phyloP scores from a whole-genome alignment of 225 moss, liverwort and hornwort species.

The Neckera pumila region DNA sequence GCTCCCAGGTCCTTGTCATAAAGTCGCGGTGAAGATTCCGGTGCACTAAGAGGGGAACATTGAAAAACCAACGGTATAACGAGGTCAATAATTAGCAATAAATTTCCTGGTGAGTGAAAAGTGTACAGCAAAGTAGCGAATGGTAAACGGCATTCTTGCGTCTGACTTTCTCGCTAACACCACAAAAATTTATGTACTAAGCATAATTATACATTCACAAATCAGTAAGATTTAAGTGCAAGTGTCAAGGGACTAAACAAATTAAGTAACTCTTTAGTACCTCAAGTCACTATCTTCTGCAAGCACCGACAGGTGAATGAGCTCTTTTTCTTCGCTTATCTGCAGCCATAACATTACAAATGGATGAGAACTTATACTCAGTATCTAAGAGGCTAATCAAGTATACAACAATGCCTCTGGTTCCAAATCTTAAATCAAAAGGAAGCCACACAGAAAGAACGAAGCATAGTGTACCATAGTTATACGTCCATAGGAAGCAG shows the following conservation, averaged over 20 bases:
- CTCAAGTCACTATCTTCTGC: constrained; percentile 41
- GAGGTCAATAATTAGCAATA: neutral
- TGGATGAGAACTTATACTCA: neutral
- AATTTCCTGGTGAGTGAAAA: neutral
- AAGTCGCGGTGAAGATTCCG: constrained; percentile 28
- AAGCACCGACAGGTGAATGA: constrained; percentile 51
- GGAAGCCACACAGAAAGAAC: neutral
- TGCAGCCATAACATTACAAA: constrained; percentile 10
- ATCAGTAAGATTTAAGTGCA: neutral
- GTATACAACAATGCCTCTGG: neutral
- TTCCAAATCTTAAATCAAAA: neutral
- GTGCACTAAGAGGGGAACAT: constrained; percentile 26
- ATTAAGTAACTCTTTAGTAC: constrained; percentile 8
- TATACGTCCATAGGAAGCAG: constrained; percentile 47
- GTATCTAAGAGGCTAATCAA: neutral
- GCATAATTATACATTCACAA: neutral
- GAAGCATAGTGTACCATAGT: constrained; percentile 39
- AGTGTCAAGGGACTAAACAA: neutral
- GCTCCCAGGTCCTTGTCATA: constrained; percentile 84
- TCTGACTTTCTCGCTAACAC: neutral
- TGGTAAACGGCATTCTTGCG: neutral
- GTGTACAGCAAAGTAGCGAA: neutral
- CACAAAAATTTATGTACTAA: neutral
- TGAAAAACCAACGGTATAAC: neutral
- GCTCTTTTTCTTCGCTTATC: constrained; percentile 67